Evolutionary conservation across 2,329 filamentous ascomycete genomes (phyloP), one percentile per base, ranked within the genome.

Genomic region (Alternaria sp.): DNA sequence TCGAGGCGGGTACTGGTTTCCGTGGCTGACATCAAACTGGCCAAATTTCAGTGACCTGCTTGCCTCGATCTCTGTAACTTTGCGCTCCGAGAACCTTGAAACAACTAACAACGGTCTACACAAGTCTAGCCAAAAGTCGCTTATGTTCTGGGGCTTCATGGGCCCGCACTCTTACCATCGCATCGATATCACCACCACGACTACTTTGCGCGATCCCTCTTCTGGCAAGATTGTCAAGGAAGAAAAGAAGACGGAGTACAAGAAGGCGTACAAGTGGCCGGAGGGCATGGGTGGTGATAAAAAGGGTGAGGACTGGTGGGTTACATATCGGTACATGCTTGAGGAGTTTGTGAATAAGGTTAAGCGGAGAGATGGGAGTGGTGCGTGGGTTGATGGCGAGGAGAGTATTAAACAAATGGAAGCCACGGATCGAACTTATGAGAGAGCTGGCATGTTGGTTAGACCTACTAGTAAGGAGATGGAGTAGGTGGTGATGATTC

Each of bases 391-490:
- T 8, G 65, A 68, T 8, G 58, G 64, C 14, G 71, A 78, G 48
- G 78, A 80, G 24, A 77, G 72, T 36, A 74, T 77, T 26, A 62
- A 52, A 44, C 69, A 78, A 64, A 78, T 80, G 75, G 68, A 73
- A 60, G 61, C 68, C 39, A 74, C 77, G 51, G 78, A 80, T 68
- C 22, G 41, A 36, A 73, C 75, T 7, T 79, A 80, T 66, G 51
- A 70, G 60, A 74, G 74, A 56, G 62, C 67, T 22, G 76, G 75
- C 3, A 59, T 72, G 60, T 59, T 59, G 8, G 5, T 70, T 11
- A 63, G 71, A 39, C 71, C 68, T 36, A 70, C 67, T 22, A 68
- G 61, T 48, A 48, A 64, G 53, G 46, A 11, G 20, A 38, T 67
- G 8, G 54, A 61, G n/a, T 57, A 42, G 20, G 11, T 42, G 6